These are phyloP conservation scores for Sinapis alba DNA, from an alignment of 441 rosid species.

Conservation along the genomic window DNA sequence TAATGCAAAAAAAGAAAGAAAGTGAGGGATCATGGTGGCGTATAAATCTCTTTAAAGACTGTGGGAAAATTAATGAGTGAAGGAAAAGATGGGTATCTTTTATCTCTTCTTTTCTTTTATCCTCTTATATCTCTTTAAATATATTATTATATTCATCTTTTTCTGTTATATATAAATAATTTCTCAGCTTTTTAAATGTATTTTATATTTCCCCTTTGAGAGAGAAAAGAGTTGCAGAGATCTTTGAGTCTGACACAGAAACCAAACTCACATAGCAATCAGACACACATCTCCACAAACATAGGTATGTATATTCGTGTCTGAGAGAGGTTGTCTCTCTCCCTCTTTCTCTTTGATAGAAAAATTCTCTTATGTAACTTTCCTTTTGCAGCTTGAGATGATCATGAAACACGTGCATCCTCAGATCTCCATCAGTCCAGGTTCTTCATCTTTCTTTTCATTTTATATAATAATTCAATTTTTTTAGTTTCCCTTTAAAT, in stretches of 20 bases:
- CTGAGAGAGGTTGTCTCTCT: constrained; percentile 25
- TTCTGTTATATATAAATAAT: constrained; percentile 8
- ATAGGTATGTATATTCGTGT: constrained; percentile 30
- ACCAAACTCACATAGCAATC: constrained; percentile 40
- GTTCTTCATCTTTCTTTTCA: constrained; percentile 49
- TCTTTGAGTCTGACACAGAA: constrained; percentile 60
- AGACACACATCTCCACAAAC: constrained; percentile 41
- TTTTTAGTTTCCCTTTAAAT: background rate
- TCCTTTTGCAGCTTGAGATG: constrained; percentile 53
- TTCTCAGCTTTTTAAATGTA: constrained; percentile 28
- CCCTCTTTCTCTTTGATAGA: constrained; percentile 36
- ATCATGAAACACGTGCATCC: constrained; percentile 80
- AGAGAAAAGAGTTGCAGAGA: constrained; percentile 66
- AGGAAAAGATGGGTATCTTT: constrained; percentile 68
- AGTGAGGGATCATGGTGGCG: constrained; percentile 47
- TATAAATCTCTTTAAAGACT: constrained; percentile 25
- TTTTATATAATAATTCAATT: background rate
- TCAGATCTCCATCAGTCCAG: constrained; percentile 62
- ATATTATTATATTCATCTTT: constrained; percentile 10
- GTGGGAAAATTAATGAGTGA: constrained; percentile 42
- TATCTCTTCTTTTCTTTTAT: constrained; percentile 40
- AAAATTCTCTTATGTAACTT: constrained; percentile 30
- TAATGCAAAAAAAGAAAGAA: constrained; percentile 1
- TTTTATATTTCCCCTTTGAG: constrained; percentile 46
- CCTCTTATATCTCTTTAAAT: constrained; percentile 12